A percentile compares a stretch with the other conserved stretches of the same genome.
phyloP scores from a whole-genome alignment of 225 moss, liverwort and hornwort genomes.

The Thuidium tamariscinum region DNA sequence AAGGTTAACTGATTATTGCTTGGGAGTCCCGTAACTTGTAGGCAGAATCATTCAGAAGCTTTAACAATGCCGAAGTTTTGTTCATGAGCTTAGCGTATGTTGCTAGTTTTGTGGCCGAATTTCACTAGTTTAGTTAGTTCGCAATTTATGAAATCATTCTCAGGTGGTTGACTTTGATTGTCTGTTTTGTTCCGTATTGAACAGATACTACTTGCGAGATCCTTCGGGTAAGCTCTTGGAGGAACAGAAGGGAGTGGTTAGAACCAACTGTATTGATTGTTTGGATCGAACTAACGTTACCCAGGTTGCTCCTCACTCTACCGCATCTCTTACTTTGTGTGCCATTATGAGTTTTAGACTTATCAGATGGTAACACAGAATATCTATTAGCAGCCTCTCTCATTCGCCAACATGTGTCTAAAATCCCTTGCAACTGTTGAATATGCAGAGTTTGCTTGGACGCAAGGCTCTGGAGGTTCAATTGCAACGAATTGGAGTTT shows the following conservation, averaged over 20 bases:
- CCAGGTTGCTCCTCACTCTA: slow-evolving; percentile 37
- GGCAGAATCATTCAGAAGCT: not conserved
- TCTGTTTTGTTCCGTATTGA: not conserved
- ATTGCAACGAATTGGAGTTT: slow-evolving; percentile 59
- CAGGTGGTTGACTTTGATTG: not conserved
- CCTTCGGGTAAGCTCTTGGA: slow-evolving; percentile 48
- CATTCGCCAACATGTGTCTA: not conserved
- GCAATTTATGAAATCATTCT: not conserved
- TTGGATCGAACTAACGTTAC: slow-evolving; percentile 98
- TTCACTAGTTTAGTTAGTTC: not conserved
- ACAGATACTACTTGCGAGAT: slow-evolving; percentile 57
- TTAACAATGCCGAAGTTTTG: not conserved
- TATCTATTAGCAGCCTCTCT: not conserved
- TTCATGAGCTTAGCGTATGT: not conserved
- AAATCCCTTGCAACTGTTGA: not conserved
- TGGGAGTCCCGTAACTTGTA: not conserved
- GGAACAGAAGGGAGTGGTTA: slow-evolving; percentile 72
- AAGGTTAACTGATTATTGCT: not conserved
- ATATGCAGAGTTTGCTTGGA: slow-evolving; percentile 75
- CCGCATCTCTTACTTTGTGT: not conserved
- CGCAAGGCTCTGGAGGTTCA: slow-evolving; percentile 75
- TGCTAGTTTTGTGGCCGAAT: not conserved
- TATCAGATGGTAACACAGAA: not conserved
- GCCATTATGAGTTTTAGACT: not conserved
- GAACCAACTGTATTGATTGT: slow-evolving; percentile 97